phyloP scores from a whole-genome alignment of 768 basidiomycete genomes.

The Kwoniella sp. region DNA sequence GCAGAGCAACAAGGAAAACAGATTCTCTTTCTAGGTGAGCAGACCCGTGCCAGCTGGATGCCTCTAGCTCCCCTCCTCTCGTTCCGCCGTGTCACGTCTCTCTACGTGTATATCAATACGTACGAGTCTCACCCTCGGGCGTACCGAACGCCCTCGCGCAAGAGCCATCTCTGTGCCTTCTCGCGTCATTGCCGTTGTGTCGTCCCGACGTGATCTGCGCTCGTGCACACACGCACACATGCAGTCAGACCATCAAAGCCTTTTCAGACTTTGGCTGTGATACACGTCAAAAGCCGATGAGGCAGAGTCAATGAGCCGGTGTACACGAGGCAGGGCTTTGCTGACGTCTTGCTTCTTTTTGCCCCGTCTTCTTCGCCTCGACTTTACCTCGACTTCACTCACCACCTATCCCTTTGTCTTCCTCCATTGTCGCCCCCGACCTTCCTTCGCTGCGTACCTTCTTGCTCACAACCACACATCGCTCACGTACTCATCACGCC shows the following conservation, averaged over 20 bases:
- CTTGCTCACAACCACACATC: not conserved
- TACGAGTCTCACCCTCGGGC: no score
- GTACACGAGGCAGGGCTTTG: constrained; percentile 6
- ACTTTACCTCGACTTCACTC: not conserved
- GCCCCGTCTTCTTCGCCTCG: not conserved
- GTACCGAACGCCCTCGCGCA: no score
- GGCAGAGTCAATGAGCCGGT: not conserved
- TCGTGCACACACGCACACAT: not conserved
- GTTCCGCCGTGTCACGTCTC: no score
- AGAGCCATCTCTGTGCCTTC: not conserved
- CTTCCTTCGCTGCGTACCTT: not conserved
- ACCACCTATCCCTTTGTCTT: constrained; percentile 8
- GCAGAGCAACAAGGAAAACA: not conserved
- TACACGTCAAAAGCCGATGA: not conserved
- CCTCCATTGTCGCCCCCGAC: not conserved
- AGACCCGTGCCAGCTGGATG: not conserved
- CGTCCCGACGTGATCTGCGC: not conserved
- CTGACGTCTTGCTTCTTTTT: constrained; percentile 21
- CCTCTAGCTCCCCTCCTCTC: no score
- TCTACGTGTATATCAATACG: no score
- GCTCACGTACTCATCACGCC: not conserved
- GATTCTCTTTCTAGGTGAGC: not conserved
- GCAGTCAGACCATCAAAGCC: not conserved
- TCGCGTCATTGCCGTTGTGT: not conserved
- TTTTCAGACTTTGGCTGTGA: not conserved